Evolutionary conservation across 768 basidiomycete genomes (phyloP), one percentile per base, ranked within the genome.

Genomic region (Tulasnella sp.): DNA sequence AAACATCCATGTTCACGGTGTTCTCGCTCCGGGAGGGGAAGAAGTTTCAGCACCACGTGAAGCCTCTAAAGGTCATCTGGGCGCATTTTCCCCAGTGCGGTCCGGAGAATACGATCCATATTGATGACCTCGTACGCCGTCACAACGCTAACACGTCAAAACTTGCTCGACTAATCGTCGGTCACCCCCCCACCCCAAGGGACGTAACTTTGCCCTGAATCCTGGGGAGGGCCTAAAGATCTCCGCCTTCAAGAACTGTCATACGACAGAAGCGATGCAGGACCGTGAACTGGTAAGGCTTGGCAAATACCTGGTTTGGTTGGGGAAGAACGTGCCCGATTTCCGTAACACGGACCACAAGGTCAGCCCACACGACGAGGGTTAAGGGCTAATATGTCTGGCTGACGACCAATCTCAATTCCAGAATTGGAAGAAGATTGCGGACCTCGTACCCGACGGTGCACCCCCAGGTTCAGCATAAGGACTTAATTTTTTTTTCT

Each of bases 131-230:
- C 70, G 90, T 91, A 79, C 79, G 87, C 82, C 16, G 2, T 39
- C 37, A n/a, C 76, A 61, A 51, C 67, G 13, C 77, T 51, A 23
- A 16, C 32, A 42, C 16, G 73, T 72, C 73, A 55, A 79, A n/a
- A 67, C 67, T 35, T 48, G 11, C 39, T 70, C 44, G 74, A 70
- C 73, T 69, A 48, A 78, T 55, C 77, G 75, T 29, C n/a, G 57
- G 74, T 55, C 74, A 23, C 37, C 71, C 74, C 20, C 81, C 46
- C 26, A 29, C 71, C 37, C n/a, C 6, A 44, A 92, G 89, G 89
- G 91, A 78, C 89, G 94, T 20, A 96, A 95, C 82, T 96, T 96
- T 84, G 95, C 94, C 4, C 85, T 96, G 79, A 96, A 97, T 82
- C 93, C 93, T 0, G 87, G 86, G 67, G 90, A 93, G 84, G 95